Evolutionary conservation across 345 rosid genomes (phyloP).

Genomic region (Sisymbrium irio): DNA sequence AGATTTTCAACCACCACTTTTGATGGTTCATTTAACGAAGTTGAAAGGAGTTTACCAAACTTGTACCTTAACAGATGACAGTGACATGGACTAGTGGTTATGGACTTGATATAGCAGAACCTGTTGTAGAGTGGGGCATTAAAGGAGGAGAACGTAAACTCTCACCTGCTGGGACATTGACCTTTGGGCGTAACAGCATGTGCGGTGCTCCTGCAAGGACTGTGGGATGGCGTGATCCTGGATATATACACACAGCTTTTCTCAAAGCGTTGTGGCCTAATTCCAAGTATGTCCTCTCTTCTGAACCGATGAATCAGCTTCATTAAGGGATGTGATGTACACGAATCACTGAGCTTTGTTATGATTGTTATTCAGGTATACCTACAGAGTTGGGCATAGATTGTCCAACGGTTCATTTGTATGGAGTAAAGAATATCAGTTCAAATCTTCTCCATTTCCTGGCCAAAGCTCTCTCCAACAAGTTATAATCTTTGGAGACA

Average conservation of each 20-base stretch:
- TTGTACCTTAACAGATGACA: conserved; percentile 52
- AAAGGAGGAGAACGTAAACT: conserved; percentile 41
- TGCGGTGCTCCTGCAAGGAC: conserved; percentile 74
- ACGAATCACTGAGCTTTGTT: neutral
- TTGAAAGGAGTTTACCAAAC: neutral
- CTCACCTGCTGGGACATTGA: conserved; percentile 65
- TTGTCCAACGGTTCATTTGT: conserved; percentile 43
- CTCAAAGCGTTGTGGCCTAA: conserved; percentile 71
- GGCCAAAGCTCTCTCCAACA: conserved; percentile 65
- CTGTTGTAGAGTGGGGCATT: conserved; percentile 65
- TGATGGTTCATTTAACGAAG: neutral
- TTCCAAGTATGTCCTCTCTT: conserved; percentile 35
- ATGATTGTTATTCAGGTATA: conserved; percentile 43
- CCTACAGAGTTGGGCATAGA: conserved; percentile 60
- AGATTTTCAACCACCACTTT: neutral
- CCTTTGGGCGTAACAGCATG: conserved; percentile 49
- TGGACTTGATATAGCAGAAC: conserved; percentile 52
- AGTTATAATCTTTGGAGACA: conserved; percentile 68
- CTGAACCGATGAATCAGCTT: neutral
- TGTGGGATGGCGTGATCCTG: conserved; percentile 84
- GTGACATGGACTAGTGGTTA: conserved; percentile 82
- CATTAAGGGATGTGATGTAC: too few species aligned
- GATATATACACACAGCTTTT: conserved; percentile 64
- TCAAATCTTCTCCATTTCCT: conserved; percentile 69
- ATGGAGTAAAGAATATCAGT: conserved; percentile 59